Conservation (phyloP, 116 monocot species). For the Posidonia oceanica region DNA sequence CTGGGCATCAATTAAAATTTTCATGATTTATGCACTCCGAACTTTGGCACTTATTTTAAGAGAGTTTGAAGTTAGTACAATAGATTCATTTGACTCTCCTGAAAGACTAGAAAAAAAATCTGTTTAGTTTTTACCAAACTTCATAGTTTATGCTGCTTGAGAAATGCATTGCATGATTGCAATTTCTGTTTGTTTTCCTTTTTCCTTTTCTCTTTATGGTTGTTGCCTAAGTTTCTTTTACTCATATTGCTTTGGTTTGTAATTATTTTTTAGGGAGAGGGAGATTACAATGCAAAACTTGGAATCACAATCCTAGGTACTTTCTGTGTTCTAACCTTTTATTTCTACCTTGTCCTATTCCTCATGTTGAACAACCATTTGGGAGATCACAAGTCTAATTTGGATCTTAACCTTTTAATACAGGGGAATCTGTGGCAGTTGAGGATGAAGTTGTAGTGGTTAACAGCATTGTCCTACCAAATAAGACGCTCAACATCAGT, state of each 20-base stretch:
- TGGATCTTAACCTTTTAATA: not conserved
- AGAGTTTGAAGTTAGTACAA: too few species aligned
- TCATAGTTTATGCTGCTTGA: too few species aligned
- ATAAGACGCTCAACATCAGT: conserved; percentile 75
- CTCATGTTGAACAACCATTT: not conserved
- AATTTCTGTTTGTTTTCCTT: too few species aligned
- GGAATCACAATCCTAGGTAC: conserved; percentile 91
- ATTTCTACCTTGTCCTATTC: not conserved
- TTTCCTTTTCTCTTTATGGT: not conserved
- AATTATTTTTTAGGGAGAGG: conserved; percentile 50
- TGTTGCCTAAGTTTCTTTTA: not conserved
- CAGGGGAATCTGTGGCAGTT: conserved; percentile 84
- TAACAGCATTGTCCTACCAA: conserved; percentile 83
- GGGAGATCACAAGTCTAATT: not conserved
- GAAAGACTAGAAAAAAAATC: too few species aligned
- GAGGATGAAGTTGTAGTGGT: conserved; percentile 92
- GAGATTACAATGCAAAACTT: conserved; percentile 74
- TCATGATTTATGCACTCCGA: too few species aligned
- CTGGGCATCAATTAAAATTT: too few species aligned
- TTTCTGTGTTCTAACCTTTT: not conserved
- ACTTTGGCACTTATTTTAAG: too few species aligned
- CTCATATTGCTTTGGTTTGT: not conserved
- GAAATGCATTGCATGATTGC: too few species aligned
- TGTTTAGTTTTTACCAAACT: too few species aligned
- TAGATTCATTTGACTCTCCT: too few species aligned